Conservation (phyloP, 2,329 filamentous ascomycete genomes). For the Teratosphaeria epicoccoides region DNA sequence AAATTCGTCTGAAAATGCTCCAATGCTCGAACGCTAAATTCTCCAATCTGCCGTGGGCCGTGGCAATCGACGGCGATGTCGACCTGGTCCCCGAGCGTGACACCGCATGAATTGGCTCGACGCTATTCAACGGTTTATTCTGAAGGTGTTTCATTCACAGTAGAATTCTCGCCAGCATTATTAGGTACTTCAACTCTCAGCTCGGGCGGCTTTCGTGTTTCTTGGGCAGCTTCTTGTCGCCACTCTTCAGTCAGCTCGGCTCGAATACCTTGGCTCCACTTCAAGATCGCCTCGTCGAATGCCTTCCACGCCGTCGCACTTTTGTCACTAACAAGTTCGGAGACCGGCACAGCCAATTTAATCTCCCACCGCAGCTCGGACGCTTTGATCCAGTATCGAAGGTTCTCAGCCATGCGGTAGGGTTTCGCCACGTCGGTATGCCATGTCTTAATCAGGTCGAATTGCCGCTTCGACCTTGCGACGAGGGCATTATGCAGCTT, state of each 20-base stretch:
- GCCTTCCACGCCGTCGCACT: slow-evolving; percentile 57
- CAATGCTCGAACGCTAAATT: neutral
- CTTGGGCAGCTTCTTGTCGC: slow-evolving; percentile 28
- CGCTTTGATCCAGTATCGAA: slow-evolving; percentile 93
- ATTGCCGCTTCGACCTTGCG: slow-evolving; percentile 71
- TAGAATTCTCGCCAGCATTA: neutral
- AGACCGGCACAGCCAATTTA: slow-evolving; percentile 69
- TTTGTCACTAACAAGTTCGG: slow-evolving; percentile 71
- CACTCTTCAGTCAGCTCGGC: slow-evolving; percentile 73
- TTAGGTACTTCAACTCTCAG: slow-evolving; percentile 18
- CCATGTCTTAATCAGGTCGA: slow-evolving; percentile 78
- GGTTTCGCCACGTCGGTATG: slow-evolving; percentile 92
- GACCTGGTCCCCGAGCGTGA: neutral
- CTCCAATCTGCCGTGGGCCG: neutral
- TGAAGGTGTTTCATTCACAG: neutral
- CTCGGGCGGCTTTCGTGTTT: slow-evolving; percentile 18
- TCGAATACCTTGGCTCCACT: slow-evolving; percentile 73
- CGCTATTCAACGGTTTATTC: neutral
- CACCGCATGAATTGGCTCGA: neutral
- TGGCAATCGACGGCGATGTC: neutral
- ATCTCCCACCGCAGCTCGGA: slow-evolving; percentile 91
- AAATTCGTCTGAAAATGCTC: neutral
- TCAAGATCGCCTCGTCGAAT: slow-evolving; percentile 72
- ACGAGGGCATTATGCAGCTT: slow-evolving; percentile 84
- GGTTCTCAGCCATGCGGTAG: slow-evolving; percentile 85